Evolutionary conservation across 768 basidiomycete genomes (phyloP), one percentile per base, ranked within the genome.

Genomic region (Termitomyces bulborhizus): DNA sequence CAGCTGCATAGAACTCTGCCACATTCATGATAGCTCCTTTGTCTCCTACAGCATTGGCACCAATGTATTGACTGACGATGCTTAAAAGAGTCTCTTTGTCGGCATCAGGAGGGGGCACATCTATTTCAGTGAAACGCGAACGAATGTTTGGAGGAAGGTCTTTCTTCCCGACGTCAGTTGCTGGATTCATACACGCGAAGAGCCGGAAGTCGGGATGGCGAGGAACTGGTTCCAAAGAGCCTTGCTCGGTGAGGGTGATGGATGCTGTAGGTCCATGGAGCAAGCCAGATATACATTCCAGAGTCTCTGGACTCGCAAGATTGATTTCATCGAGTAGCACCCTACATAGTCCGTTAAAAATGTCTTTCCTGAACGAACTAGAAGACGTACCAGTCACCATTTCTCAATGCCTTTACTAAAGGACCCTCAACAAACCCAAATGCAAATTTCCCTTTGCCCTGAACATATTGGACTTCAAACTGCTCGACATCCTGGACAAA

Each of bases 141-240:
- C 95, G 85, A 47, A 98, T 90, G 63, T 87, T 88, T 4, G 90
- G 86, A 16, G 93, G 92, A 0, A 99, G 84, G 64, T 98, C 96
- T 64, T 94, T 97, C 75, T 98, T 99, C 34, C 97, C 97, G 13
- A 98, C 90, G 63, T 99, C 97, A 3, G 95, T 99, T 0, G 97
- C 97, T 4, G 97, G 97, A 66, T 99, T 99, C 97, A 99, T 99
- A 68, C 97, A 99, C 4, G 94, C 94, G 64, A 98, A 98, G 4
- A 98, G 77, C 18, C 96, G 89, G 74, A 99, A 99, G 63, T 96
- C 88, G 16, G 93, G 85, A 68, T 99, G 97, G 0, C 97, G 88
- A 47, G 87, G 86, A 29, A 98, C 79, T 1, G 90, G 88, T 62
- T 94, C 91, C 52, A 98, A 71, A 9, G 92, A 88, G 0, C 95